These are phyloP conservation scores for Simmondsia chinensis DNA, from an alignment of 148 eudicot species.

Conservation along the genomic window DNA sequence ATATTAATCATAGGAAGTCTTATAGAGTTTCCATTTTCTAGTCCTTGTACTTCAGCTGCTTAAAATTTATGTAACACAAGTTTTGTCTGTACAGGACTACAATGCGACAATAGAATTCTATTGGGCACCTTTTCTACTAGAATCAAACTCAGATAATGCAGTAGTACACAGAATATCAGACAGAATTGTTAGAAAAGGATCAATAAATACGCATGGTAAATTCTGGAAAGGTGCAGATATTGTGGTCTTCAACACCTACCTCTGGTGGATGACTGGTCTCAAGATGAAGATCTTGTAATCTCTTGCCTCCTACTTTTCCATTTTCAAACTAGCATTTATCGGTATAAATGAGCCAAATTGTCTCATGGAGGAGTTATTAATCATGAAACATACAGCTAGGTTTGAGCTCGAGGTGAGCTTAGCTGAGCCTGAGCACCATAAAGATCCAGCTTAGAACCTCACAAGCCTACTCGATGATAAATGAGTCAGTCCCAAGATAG, in stretches of 20 bases:
- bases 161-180: constrained; percentile 56
- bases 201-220: constrained; percentile 73
- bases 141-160: constrained; percentile 84
- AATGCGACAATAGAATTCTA: constrained; percentile 91
- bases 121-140: constrained; percentile 96
- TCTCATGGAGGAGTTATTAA: too few species aligned
- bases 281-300: constrained; percentile 71
- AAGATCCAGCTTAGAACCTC: too few species aligned
- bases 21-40: too few species aligned
- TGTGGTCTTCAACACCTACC: constrained; percentile 83
- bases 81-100: constrained; percentile 79
- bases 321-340: background rate
- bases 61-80: too few species aligned
- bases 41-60: too few species aligned
- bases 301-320: background rate
- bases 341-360: background rate
- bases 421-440: too few species aligned
- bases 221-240: constrained; percentile 94
- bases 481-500: too few species aligned
- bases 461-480: too few species aligned
- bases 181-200: constrained; percentile 73
- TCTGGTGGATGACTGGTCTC: constrained; percentile 97
- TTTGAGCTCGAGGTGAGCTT: too few species aligned
- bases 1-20: too few species aligned
- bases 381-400: too few species aligned